Evolutionary conservation across 176 grass and related monocot genomes (phyloP), one percentile per base, ranked within the genome.

Genomic region (Ampelocalamus luodianensis): DNA sequence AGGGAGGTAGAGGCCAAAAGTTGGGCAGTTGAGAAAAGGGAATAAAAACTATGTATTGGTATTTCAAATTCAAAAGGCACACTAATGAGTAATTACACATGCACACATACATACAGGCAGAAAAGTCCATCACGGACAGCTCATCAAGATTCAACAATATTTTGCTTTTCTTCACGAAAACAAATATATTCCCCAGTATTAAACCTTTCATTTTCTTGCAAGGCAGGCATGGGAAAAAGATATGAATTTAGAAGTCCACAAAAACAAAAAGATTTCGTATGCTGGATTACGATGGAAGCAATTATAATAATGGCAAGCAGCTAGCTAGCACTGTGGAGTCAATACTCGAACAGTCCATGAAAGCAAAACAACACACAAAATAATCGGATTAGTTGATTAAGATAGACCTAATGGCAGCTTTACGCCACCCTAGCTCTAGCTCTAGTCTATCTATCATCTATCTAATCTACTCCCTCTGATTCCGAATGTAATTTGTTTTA

Each of bases 371-470:
- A 32, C 27, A 1, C 32, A 59, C 14, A 73, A 7, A 72, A 27
- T 72, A 66, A 79, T 49, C 2, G 65, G 84, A 79, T 87, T 87
- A 83, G 84, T 79, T 79, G 59, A 87, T 90, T 83, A 79, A 79
- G 66, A 58, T 77, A 68, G 40, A 12, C n/a, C 60, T 63, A 53
- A 90, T 74, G 49, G 22, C 5, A 65, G 79, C 79, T 90, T 87
- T 87, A 87, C 84, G 83, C 84, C 84, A 87, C 79, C 48, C 34
- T 74, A 74, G 59, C 44, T 45, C 34, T 74, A 74, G 59, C 44
- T 45, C 69, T 85, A 64, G 65, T 78, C 44, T 74, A 71, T 83
- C 82, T 89, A 79, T 74, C 65, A 49, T 50, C 55, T 39, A 74
- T 68, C 67, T 60, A 72, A 72, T 79, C 67, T 64, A 83, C 65